These are phyloP conservation scores for Aspergillus candidus DNA, from an alignment of 2,329 filamentous ascomycete species.

Conservation along the genomic window DNA sequence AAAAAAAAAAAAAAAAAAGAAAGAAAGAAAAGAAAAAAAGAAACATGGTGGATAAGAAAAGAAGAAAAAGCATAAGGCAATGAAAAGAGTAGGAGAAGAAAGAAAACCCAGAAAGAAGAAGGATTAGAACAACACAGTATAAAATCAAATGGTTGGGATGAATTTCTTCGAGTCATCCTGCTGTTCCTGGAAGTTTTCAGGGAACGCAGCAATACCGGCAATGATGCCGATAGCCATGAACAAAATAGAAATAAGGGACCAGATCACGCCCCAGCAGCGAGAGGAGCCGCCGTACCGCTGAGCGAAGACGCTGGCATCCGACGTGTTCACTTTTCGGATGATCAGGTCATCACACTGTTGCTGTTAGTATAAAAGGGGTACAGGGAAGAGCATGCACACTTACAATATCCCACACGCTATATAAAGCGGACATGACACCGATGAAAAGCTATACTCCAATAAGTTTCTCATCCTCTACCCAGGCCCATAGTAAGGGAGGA, in stretches of 20 bases:
- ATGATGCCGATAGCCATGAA: slow-evolving; percentile 70
- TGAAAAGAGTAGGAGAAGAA: too few species aligned
- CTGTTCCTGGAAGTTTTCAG: slow-evolving; percentile 62
- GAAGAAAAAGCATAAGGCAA: too few species aligned
- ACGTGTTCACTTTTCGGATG: slow-evolving; percentile 70
- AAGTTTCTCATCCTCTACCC: background rate
- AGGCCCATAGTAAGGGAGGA: background rate
- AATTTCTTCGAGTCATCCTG: slow-evolving; percentile 63
- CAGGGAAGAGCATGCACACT: slow-evolving; percentile 20
- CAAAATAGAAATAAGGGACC: slow-evolving; percentile 64
- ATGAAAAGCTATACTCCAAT: slow-evolving; percentile 57
- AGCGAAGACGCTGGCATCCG: slow-evolving; percentile 73
- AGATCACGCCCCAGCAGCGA: slow-evolving; percentile 74
- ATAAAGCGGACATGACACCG: slow-evolving; percentile 73
- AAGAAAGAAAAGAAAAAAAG: too few species aligned
- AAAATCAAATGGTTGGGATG: slow-evolving; percentile 43
- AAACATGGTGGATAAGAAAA: too few species aligned
- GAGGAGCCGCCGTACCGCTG: slow-evolving; percentile 72
- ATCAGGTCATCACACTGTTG: slow-evolving; percentile 68
- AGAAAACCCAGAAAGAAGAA: too few species aligned
- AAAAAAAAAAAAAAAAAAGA: too few species aligned
- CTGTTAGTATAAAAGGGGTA: slow-evolving; percentile 4
- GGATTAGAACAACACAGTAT: too few species aligned
- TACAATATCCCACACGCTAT: slow-evolving; percentile 76
- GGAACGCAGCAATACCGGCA: slow-evolving; percentile 71